phyloP scores from a whole-genome alignment of 352 stramenopile species.

The Pythium guiyangense region DNA sequence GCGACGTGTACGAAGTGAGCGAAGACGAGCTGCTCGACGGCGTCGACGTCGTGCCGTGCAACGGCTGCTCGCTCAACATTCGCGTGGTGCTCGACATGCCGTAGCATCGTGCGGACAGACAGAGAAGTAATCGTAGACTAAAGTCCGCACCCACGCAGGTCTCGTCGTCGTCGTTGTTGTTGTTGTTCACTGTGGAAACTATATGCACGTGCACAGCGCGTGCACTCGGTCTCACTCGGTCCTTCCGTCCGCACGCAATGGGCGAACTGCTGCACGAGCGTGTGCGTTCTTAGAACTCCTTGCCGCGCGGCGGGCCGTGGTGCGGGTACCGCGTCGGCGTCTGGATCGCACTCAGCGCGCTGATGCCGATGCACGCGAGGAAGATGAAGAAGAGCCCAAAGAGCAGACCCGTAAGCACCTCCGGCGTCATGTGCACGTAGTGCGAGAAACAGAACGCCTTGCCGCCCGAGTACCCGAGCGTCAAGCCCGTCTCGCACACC shows the following conservation, averaged over 20 bases:
- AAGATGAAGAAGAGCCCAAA: conserved; percentile 82
- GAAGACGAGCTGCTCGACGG: conserved; percentile 57
- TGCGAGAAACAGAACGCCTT: conserved; percentile 85
- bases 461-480: conserved; percentile 45
- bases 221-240: background rate
- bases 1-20: conserved; percentile 67
- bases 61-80: conserved; percentile 79
- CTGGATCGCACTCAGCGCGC: conserved; percentile 70
- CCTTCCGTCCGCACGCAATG: background rate
- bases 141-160: background rate
- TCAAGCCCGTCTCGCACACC: conserved; percentile 59
- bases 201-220: background rate
- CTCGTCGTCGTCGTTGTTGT: too few species aligned
- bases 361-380: conserved; percentile 66
- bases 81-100: conserved; percentile 37
- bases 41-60: conserved; percentile 68
- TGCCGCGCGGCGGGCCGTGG: conserved; percentile 69
- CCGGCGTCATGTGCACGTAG: conserved; percentile 78
- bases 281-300: conserved; percentile 63
- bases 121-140: background rate
- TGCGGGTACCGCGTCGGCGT: conserved; percentile 67
- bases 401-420: conserved; percentile 68
- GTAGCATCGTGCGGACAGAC: conserved; percentile 8
- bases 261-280: too few species aligned
- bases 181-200: background rate